A percentile compares a stretch with the other conserved stretches of the same genome.
phyloP scores from a whole-genome alignment of 2,329 filamentous ascomycete genomes.

The Beauveria sp. region DNA sequence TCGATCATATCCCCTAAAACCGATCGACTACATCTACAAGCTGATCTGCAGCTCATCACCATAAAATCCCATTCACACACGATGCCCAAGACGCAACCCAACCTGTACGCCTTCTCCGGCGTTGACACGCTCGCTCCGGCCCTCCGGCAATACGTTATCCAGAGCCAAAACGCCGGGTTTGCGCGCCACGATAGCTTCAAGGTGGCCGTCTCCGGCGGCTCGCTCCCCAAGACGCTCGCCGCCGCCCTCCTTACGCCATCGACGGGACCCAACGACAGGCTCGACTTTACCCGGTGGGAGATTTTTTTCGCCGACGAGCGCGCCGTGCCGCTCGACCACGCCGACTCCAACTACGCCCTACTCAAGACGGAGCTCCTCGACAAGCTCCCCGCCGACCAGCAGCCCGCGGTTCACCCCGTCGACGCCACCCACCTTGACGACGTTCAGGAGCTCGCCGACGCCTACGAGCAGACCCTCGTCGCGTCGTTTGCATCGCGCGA shows the following conservation, averaged over 20 bases:
- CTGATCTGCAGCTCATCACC: neutral
- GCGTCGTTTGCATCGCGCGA: constrained; percentile 82
- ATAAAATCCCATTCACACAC: constrained; percentile 16
- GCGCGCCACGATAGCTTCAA: constrained; percentile 79
- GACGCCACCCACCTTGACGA: constrained; percentile 60
- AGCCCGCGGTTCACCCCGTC: constrained; percentile 73
- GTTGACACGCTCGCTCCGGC: constrained; percentile 63
- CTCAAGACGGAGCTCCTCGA: constrained; percentile 82
- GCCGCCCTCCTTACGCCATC: constrained; percentile 64
- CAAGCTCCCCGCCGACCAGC: constrained; percentile 65
- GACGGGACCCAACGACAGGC: constrained; percentile 47
- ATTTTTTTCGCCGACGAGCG: constrained; percentile 99
- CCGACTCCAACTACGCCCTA: constrained; percentile 89
- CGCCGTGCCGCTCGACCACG: constrained; percentile 82
- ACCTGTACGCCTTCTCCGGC: constrained; percentile 74
- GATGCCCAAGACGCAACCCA: constrained; percentile 52
- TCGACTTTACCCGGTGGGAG: constrained; percentile 85
- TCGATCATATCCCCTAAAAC: neutral
- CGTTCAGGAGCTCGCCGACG: constrained; percentile 83
- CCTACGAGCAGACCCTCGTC: constrained; percentile 86
- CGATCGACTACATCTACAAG: neutral
- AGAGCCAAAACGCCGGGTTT: constrained; percentile 72
- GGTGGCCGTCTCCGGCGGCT: constrained; percentile 87
- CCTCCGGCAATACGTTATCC: constrained; percentile 75
- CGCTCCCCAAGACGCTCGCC: constrained; percentile 80